Conservation (phyloP, 805 yeast species). For the Starmerella davenportii region DNA sequence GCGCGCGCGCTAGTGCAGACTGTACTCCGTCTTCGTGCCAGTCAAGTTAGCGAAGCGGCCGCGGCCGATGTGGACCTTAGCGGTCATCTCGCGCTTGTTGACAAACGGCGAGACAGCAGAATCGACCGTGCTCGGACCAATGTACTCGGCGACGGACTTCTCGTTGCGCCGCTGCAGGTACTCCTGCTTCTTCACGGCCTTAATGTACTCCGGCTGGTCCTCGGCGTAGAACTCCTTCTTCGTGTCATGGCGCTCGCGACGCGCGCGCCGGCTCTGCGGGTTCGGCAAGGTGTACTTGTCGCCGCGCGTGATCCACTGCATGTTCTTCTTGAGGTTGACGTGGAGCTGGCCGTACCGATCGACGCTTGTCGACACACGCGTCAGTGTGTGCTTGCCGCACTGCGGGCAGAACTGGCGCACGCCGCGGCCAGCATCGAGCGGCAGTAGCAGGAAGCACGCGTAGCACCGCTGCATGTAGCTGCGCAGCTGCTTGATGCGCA, state of each 20-base stretch:
- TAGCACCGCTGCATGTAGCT: conserved; percentile 93
- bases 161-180: conserved; percentile 80
- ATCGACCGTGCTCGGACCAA: conserved; percentile 81
- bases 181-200: conserved; percentile 70
- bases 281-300: conserved; percentile 63
- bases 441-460: conserved; percentile 77
- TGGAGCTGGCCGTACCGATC: conserved; percentile 54
- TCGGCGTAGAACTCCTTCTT: conserved; percentile 56
- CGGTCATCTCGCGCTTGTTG: conserved; percentile 33
- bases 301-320: conserved; percentile 88
- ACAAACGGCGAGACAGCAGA: conserved; percentile 72
- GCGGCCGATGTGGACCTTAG: conserved; percentile 57
- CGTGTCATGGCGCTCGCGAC: conserved; percentile 61
- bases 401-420: conserved; percentile 72
- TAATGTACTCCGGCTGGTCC: conserved; percentile 85
- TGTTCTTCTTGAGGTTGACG: conserved; percentile 77
- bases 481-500: conserved; percentile 66
- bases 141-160: conserved; percentile 68
- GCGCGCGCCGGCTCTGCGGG: conserved; percentile 71
- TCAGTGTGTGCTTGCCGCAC: conserved; percentile 84
- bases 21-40: conserved; percentile 10
- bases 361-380: conserved; percentile 80
- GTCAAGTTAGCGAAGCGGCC: conserved; percentile 62
- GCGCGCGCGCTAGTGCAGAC: too few species aligned
- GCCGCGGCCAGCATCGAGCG: conserved; percentile 52